Percentiles rank a stretch among this genome's conserved stretches.
Evolutionary conservation across 352 stramenopile genomes (phyloP).

Genomic region (Phytophthora pini): DNA sequence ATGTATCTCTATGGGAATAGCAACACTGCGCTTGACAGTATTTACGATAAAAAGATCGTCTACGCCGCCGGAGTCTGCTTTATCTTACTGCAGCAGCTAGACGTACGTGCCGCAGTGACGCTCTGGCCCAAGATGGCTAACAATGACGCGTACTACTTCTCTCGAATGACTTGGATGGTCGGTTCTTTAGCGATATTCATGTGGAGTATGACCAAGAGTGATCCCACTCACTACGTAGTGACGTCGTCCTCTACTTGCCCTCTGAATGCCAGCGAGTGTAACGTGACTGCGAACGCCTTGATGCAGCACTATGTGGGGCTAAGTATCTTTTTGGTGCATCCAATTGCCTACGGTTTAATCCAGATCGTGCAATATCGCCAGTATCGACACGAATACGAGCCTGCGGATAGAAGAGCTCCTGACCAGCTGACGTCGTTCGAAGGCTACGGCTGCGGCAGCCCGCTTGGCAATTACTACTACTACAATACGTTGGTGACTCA

Average conservation of each 20-base stretch:
- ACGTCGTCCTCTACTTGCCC: slow-evolving; percentile 24
- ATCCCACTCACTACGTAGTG: slow-evolving; percentile 34
- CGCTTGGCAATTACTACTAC: slow-evolving; percentile 48
- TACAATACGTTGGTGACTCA: slow-evolving; percentile 42
- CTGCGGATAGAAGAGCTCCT: slow-evolving; percentile 24
- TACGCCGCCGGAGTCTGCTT: slow-evolving; percentile 42
- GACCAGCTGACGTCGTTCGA: slow-evolving; percentile 45
- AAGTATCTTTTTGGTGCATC: slow-evolving; percentile 34
- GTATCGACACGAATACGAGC: slow-evolving; percentile 39
- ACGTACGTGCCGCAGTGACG: slow-evolving; percentile 41
- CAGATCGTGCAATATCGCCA: slow-evolving; percentile 42
- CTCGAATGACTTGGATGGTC: slow-evolving; percentile 44
- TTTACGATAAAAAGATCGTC: slow-evolving; percentile 44
- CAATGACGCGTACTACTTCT: slow-evolving; percentile 49
- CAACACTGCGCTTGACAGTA: slow-evolving; percentile 15
- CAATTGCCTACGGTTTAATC: slow-evolving; percentile 41
- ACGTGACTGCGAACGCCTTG: slow-evolving; percentile 21
- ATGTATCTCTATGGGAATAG: slow-evolving; percentile 27
- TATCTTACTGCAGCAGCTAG: slow-evolving; percentile 45
- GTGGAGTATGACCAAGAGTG: slow-evolving; percentile 28
- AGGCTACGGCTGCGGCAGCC: slow-evolving; percentile 38
- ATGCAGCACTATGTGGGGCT: slow-evolving; percentile 41
- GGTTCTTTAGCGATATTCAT: slow-evolving; percentile 33
- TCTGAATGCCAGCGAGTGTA: slow-evolving; percentile 37
- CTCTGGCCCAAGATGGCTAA: slow-evolving; percentile 52